Conservation (phyloP, 345 rosid genomes). For the Gynandropsis gynandra region DNA sequence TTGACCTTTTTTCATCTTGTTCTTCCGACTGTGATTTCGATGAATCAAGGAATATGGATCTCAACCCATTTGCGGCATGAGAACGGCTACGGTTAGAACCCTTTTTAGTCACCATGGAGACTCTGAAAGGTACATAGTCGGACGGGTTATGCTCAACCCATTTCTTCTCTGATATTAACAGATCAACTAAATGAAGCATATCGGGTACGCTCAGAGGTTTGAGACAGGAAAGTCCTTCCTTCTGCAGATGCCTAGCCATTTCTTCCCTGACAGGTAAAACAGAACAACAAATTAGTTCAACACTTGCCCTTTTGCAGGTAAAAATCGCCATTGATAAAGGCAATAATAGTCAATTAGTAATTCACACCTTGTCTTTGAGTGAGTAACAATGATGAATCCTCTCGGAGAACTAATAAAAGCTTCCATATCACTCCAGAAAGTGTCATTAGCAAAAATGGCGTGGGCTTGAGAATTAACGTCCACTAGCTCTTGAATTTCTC, state of each 20-base stretch:
- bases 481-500: constrained; percentile 20
- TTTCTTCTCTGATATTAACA: constrained; percentile 61
- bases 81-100: constrained; percentile 21
- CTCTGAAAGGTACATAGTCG: constrained; percentile 43
- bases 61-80: constrained; percentile 33
- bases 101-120: constrained; percentile 21
- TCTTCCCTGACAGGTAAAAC: constrained; percentile 38
- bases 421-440: constrained; percentile 55
- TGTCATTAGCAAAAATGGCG: constrained; percentile 35
- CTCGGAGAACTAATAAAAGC: constrained; percentile 43
- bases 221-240: constrained; percentile 50
- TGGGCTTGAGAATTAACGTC: constrained; percentile 21
- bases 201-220: constrained; percentile 36
- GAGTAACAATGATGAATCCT: constrained; percentile 43
- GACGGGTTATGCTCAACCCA: constrained; percentile 56
- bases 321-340: constrained; percentile 14
- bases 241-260: constrained; percentile 48
- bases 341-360: constrained; percentile 13
- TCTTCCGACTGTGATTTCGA: constrained; percentile 19
- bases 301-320: background rate
- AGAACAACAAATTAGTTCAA: constrained; percentile 10
- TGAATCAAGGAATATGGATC: constrained; percentile 36
- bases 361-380: constrained; percentile 63
- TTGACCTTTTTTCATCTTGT: constrained; percentile 23
- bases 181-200: constrained; percentile 46